phyloP scores from a whole-genome alignment of 1,284 basidiomycete species.

The Afroboletus lepidellus region DNA sequence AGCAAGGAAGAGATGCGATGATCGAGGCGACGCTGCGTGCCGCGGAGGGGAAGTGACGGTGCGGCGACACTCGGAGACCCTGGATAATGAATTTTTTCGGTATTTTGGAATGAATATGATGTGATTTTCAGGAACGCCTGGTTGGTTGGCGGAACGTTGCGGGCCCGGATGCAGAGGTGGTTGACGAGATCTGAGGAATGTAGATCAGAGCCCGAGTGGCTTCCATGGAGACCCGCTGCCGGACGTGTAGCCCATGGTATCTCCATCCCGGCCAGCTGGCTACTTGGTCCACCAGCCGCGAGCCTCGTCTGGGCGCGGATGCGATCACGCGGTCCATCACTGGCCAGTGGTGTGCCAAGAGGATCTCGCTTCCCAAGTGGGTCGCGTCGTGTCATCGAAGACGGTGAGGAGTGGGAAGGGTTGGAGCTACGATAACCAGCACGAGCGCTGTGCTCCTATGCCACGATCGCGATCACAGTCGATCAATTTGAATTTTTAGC shows the following conservation, averaged over 20 bases:
- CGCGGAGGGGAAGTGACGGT: not conserved
- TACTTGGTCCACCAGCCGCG: too few species aligned
- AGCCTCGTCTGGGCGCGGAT: too few species aligned
- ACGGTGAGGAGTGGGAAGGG: too few species aligned
- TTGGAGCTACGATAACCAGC: too few species aligned
- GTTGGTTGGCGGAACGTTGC: not conserved
- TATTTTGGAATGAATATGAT: not conserved
- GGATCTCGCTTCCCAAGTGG: too few species aligned
- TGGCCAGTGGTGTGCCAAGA: too few species aligned
- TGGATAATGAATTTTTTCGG: not conserved
- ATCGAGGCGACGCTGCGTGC: not conserved
- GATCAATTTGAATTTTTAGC: slow-evolving; percentile 16
- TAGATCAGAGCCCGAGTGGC: not conserved
- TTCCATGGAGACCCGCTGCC: slow-evolving; percentile 1
- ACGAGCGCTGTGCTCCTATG: too few species aligned
- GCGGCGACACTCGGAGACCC: not conserved
- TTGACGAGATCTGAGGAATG: not conserved
- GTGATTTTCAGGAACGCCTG: not conserved
- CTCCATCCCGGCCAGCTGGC: too few species aligned
- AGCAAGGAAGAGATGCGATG: not conserved
- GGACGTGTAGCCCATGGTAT: too few species aligned
- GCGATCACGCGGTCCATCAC: too few species aligned
- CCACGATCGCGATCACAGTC: slow-evolving; percentile 1
- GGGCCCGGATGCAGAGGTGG: not conserved
- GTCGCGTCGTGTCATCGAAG: too few species aligned